A percentile compares a stretch with the other conserved stretches of the same genome.
These are phyloP conservation scores for Macrocybe gigantea DNA, from an alignment of 768 basidiomycete species.

Conservation along the genomic window DNA sequence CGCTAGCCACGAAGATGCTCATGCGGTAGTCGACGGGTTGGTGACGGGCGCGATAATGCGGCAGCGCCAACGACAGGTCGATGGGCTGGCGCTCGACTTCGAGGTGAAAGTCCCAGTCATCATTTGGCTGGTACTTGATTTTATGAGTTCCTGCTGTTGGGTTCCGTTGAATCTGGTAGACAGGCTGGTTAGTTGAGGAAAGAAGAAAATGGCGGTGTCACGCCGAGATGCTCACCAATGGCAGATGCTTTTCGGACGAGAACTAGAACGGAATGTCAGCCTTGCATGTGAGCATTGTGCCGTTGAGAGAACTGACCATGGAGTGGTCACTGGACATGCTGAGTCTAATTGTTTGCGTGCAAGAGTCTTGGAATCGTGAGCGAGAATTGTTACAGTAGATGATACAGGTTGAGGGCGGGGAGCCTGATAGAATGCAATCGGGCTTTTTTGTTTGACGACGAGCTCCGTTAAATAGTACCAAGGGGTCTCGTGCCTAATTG, in stretches of 20 bases:
- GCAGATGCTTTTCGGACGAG: slow-evolving; percentile 10
- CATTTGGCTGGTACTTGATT: slow-evolving; percentile 55
- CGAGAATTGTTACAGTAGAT: no score
- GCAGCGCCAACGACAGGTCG: slow-evolving; percentile 64
- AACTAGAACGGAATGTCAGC: slow-evolving; percentile 4
- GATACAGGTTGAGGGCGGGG: no score
- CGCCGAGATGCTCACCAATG: slow-evolving; percentile 10
- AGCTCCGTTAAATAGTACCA: no score
- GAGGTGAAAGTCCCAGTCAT: slow-evolving; percentile 63
- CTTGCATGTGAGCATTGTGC: slow-evolving; percentile 5
- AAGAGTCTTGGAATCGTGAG: no score
- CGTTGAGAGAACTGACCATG: slow-evolving; percentile 17
- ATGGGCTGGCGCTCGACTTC: slow-evolving; percentile 46
- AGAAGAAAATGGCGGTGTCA: background rate
- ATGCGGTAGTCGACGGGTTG: slow-evolving; percentile 71
- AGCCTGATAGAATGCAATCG: no score
- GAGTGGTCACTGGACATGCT: slow-evolving; percentile 33
- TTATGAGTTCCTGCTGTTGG: slow-evolving; percentile 42
- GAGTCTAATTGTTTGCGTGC: background rate
- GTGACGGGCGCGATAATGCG: slow-evolving; percentile 71
- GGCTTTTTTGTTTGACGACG: no score
- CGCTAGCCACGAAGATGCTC: slow-evolving; percentile 58
- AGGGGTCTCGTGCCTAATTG: no score
- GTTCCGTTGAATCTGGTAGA: background rate
- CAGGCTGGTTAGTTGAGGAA: slow-evolving; percentile 6